These are phyloP conservation scores for Nemania abortiva DNA, from an alignment of 2,329 filamentous ascomycete species.

Conservation along the genomic window DNA sequence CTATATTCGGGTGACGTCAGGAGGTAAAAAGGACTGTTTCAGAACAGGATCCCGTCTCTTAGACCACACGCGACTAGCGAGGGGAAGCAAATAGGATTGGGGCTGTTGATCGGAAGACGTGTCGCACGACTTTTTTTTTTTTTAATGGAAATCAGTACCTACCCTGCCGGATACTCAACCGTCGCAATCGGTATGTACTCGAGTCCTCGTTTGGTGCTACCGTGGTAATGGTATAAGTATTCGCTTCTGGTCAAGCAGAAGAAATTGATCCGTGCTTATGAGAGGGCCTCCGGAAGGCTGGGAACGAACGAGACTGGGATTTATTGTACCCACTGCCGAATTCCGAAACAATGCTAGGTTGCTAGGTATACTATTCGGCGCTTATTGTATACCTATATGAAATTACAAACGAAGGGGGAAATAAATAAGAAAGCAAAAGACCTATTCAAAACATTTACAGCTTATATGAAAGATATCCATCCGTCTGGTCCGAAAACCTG, in stretches of 20 bases:
- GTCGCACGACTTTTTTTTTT: constrained; percentile 15
- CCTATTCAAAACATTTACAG: constrained; percentile 2
- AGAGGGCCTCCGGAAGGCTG: not conserved
- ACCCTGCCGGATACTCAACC: constrained; percentile 12
- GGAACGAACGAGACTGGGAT: not conserved
- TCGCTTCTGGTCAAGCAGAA: constrained; percentile 5
- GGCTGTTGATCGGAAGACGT: constrained; percentile 32
- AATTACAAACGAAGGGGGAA: not conserved
- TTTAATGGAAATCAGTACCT: constrained; percentile 1
- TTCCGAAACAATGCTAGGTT: constrained; percentile 21
- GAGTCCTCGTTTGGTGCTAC: constrained; percentile 7
- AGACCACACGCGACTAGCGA: constrained; percentile 16
- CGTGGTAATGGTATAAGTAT: constrained; percentile 15
- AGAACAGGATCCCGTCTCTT: constrained; percentile 23
- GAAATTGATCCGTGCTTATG: not conserved
- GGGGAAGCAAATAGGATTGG: constrained; percentile 10
- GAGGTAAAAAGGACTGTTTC: constrained; percentile 28
- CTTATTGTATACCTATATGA: not conserved
- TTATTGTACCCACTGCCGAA: constrained; percentile 21
- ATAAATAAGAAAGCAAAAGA: not conserved
- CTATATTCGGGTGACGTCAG: constrained; percentile 34
- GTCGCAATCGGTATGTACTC: constrained; percentile 1
- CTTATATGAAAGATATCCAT: constrained; percentile 12
- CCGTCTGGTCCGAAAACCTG: not conserved
- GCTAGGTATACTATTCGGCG: not conserved